These are phyloP conservation scores for Coemansia sp. DNA, from an alignment of 192 early-diverging fungal genomes.

Conservation along the genomic window DNA sequence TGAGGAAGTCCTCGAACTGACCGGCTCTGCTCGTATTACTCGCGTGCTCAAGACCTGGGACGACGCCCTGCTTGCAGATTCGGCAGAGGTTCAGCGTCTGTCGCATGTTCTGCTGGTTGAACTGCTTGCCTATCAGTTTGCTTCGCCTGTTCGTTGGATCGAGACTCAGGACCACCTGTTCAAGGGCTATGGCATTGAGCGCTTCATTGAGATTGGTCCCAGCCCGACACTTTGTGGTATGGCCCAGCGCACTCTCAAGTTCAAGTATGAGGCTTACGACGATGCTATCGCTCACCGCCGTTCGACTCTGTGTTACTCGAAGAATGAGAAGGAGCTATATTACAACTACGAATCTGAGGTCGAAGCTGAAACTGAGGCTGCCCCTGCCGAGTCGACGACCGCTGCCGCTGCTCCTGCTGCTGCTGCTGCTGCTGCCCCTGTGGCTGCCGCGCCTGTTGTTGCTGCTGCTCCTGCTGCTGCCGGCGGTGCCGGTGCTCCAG, in stretches of 20 bases:
- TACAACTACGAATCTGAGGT: constrained; percentile 78
- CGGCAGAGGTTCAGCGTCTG: constrained; percentile 82
- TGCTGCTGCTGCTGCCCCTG: constrained; percentile 51
- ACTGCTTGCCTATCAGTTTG: constrained; percentile 91
- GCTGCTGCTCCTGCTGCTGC: constrained; percentile 53
- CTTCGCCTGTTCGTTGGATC: constrained; percentile 94
- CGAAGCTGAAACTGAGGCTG: constrained; percentile 55
- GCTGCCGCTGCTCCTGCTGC: constrained; percentile 41
- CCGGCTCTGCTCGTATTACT: constrained; percentile 70
- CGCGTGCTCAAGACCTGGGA: constrained; percentile 80
- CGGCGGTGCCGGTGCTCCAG: constrained; percentile 49
- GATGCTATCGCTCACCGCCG: constrained; percentile 89
- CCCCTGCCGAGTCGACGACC: constrained; percentile 52
- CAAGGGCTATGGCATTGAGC: constrained; percentile 79
- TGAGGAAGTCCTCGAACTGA: constrained; percentile 66
- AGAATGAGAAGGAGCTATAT: constrained; percentile 93
- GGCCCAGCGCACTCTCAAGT: constrained; percentile 89
- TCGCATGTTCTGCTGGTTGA: constrained; percentile 87
- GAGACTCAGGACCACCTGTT: constrained; percentile 94
- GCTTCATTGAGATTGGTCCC: constrained; percentile 90
- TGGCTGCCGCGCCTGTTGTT: constrained; percentile 57
- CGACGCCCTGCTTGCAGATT: constrained; percentile 59
- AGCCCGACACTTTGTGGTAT: constrained; percentile 88
- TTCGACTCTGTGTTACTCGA: constrained; percentile 82
- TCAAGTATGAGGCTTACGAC: constrained; percentile 96